Conservation (phyloP, 495 filamentous ascomycete genomes). For the Bacidia rubella region DNA sequence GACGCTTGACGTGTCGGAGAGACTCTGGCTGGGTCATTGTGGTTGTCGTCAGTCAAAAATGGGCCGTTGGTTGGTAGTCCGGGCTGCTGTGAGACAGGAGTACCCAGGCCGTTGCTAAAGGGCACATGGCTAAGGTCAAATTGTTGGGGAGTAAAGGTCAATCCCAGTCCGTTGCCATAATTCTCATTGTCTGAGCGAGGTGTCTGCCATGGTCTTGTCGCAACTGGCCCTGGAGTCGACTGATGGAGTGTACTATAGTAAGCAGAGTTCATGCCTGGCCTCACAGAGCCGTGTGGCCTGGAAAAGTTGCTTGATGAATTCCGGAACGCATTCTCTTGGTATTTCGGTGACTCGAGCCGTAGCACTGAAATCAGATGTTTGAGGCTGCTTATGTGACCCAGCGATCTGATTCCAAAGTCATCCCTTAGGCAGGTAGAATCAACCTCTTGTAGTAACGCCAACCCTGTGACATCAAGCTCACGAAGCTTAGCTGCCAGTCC, state of each 20-base stretch:
- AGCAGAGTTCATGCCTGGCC: neutral
- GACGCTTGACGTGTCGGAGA: too few relatives aligned
- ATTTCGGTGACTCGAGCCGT: conserved; percentile 29
- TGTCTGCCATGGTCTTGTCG: neutral
- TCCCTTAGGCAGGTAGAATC: conserved; percentile 31
- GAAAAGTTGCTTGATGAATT: neutral
- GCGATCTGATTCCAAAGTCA: conserved; percentile 35
- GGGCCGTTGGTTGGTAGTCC: neutral
- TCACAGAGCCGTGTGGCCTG: neutral
- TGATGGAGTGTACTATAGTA: neutral
- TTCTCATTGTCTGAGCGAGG: too few relatives aligned
- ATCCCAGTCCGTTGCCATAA: too few relatives aligned
- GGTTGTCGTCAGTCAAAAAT: neutral
- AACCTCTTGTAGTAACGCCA: conserved; percentile 41
- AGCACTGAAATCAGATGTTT: conserved; percentile 34
- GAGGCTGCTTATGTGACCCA: conserved; percentile 34
- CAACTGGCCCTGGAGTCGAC: neutral
- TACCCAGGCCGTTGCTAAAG: neutral
- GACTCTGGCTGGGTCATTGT: neutral
- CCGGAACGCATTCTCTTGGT: conserved; percentile 10
- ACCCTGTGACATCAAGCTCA: conserved; percentile 47
- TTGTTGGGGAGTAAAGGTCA: too few relatives aligned
- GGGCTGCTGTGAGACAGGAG: neutral
- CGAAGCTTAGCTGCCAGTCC: conserved; percentile 40
- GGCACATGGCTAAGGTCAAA: neutral